Conservation (phyloP, 176 grass and related monocot species). For the Zoysia pacifica region DNA sequence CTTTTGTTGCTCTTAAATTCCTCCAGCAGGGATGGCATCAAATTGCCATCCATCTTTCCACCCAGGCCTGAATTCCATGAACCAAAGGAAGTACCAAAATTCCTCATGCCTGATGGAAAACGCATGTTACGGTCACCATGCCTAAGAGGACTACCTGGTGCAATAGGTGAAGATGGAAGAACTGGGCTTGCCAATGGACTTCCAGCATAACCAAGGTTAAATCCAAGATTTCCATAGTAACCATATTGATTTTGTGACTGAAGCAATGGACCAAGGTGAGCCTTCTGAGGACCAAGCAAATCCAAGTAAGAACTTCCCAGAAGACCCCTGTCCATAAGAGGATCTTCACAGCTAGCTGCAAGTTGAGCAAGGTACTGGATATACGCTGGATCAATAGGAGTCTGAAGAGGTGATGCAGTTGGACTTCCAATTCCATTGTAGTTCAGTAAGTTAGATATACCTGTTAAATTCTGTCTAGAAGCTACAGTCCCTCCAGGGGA, state of each 20-base stretch:
- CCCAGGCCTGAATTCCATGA: conserved; percentile 57
- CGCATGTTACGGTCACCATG: conserved; percentile 56
- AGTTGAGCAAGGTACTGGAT: conserved; percentile 63
- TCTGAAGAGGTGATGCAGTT: conserved; percentile 51
- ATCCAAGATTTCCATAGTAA: conserved; percentile 63
- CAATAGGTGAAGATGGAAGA: conserved; percentile 57
- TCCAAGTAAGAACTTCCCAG: conserved; percentile 58
- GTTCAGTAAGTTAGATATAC: conserved; percentile 48
- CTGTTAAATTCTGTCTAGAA: conserved; percentile 58
- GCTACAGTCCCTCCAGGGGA: conserved; percentile 51
- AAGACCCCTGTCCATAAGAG: conserved; percentile 41
- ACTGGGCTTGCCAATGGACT: conserved; percentile 54
- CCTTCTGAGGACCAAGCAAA: conserved; percentile 62
- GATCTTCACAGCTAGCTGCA: conserved; percentile 54
- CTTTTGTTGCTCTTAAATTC: conserved; percentile 96
- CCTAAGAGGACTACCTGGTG: conserved; percentile 62
- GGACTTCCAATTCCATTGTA: conserved; percentile 57
- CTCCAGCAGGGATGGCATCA: conserved; percentile 71
- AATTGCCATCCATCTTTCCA: conserved; percentile 49
- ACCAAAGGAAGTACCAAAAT: conserved; percentile 55
- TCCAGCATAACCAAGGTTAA: conserved; percentile 52
- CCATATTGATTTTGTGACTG: conserved; percentile 67
- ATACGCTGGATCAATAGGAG: conserved; percentile 56
- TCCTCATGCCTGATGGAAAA: conserved; percentile 58
- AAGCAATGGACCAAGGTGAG: conserved; percentile 52